Conservation (phyloP, 805 yeast genomes). For the Lachancea lanzarotensis region DNA sequence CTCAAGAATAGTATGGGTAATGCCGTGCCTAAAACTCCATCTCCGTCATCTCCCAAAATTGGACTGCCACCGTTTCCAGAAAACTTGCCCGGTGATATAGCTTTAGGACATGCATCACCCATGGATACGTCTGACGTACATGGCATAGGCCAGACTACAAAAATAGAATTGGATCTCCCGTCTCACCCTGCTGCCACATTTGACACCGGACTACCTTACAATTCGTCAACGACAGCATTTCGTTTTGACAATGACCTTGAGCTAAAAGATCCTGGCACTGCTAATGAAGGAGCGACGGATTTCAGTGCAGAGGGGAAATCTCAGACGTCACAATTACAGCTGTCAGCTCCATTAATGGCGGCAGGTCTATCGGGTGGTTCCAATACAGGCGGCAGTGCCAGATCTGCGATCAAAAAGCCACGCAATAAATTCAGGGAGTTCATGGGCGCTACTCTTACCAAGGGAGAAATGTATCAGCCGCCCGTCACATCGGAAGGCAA, state of each 20-base stretch:
- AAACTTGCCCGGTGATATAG: background rate
- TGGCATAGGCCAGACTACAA: background rate
- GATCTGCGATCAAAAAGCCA: constrained; percentile 3
- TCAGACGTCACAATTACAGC: background rate
- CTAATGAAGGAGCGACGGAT: background rate
- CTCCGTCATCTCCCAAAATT: constrained; percentile 3
- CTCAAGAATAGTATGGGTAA: background rate
- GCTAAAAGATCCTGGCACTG: background rate
- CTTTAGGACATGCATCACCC: background rate
- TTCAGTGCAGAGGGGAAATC: background rate
- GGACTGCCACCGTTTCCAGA: background rate
- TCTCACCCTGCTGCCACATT: background rate
- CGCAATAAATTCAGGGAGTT: constrained; percentile 1
- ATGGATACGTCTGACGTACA: background rate
- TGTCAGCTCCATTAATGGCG: background rate
- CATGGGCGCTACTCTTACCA: constrained; percentile 3
- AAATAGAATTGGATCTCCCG: background rate
- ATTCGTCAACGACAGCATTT: background rate
- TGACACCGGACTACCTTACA: background rate
- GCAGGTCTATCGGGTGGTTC: background rate
- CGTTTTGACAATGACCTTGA: background rate
- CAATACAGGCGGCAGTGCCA: background rate
- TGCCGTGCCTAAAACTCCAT: background rate
- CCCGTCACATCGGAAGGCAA: constrained; percentile 9
- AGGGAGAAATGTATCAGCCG: constrained; percentile 9